Percentiles rank a stretch among this genome's conserved stretches.
These are phyloP conservation scores for Lepidium aucheri DNA, from an alignment of 345 rosid species.

Conservation along the genomic window DNA sequence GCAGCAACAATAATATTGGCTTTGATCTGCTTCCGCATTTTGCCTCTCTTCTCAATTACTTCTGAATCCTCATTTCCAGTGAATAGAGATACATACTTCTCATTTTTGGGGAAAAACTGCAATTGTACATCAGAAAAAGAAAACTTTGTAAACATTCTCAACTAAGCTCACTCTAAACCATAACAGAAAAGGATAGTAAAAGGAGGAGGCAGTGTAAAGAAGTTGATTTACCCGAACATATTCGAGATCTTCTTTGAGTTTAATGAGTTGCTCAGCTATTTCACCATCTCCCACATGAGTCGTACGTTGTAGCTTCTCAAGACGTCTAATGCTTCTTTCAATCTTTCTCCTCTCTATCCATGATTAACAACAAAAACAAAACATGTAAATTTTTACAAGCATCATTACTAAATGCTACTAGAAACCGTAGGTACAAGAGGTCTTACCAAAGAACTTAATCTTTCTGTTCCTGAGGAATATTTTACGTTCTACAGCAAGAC, in stretches of 20 bases:
- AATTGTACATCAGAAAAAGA: neutral
- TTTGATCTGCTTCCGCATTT: conserved; percentile 89
- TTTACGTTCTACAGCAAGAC: conserved; percentile 80
- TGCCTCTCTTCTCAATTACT: conserved; percentile 66
- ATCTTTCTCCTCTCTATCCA: conserved; percentile 82
- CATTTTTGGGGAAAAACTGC: conserved; percentile 97
- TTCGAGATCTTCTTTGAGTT: conserved; percentile 95
- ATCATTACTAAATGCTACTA: neutral
- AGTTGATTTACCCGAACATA: conserved; percentile 68
- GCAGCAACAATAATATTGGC: conserved; percentile 89
- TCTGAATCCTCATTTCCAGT: conserved; percentile 70
- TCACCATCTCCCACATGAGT: conserved; percentile 63
- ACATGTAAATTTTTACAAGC: neutral
- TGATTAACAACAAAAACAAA: neutral
- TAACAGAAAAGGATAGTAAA: too few relatives aligned
- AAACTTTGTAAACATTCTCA: neutral
- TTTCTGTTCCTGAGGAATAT: conserved; percentile 82
- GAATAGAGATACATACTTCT: conserved; percentile 88
- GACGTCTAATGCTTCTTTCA: conserved; percentile 76
- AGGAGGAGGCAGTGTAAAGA: neutral
- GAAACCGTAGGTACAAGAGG: neutral
- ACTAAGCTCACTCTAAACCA: neutral
- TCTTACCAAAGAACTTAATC: conserved; percentile 86
- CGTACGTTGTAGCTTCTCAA: conserved; percentile 85
- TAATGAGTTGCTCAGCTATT: conserved; percentile 55